These are phyloP conservation scores for Deakozyma indianensis DNA, from an alignment of 805 yeast species.

Conservation along the genomic window DNA sequence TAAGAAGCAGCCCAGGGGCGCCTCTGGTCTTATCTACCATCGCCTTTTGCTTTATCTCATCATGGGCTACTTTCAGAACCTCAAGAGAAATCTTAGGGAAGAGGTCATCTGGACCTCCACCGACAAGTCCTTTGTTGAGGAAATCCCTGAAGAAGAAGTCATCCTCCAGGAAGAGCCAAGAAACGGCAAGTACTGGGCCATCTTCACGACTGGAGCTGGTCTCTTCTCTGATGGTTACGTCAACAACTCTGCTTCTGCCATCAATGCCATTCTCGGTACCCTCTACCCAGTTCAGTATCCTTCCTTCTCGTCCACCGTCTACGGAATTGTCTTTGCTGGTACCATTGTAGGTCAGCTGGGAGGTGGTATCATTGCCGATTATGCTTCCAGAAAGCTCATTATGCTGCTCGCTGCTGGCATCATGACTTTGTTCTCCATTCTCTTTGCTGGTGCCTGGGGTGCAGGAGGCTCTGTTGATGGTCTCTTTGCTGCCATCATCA, in stretches of 20 bases:
- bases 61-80: not conserved
- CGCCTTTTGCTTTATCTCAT: too few species aligned
- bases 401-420: constrained; percentile 69
- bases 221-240: constrained; percentile 88
- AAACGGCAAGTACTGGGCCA: constrained; percentile 47
- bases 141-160: constrained; percentile 1
- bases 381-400: constrained; percentile 65
- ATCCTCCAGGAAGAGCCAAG: constrained; percentile 7
- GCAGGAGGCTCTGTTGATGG: constrained; percentile 53
- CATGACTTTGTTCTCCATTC: constrained; percentile 61
- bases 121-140: not conserved
- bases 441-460: constrained; percentile 85
- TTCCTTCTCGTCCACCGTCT: constrained; percentile 60
- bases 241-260: constrained; percentile 71
- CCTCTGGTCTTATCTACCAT: too few species aligned
- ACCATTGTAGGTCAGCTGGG: constrained; percentile 73
- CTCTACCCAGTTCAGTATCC: constrained; percentile 55
- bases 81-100: not conserved
- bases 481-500: constrained; percentile 69
- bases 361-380: constrained; percentile 74
- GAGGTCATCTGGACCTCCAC: not conserved
- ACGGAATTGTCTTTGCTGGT: constrained; percentile 85
- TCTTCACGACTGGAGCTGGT: constrained; percentile 81
- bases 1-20: too few species aligned
- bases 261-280: constrained; percentile 48